Conservation (phyloP, 1,139 yeast species). For the Kodamaea anthophila region DNA sequence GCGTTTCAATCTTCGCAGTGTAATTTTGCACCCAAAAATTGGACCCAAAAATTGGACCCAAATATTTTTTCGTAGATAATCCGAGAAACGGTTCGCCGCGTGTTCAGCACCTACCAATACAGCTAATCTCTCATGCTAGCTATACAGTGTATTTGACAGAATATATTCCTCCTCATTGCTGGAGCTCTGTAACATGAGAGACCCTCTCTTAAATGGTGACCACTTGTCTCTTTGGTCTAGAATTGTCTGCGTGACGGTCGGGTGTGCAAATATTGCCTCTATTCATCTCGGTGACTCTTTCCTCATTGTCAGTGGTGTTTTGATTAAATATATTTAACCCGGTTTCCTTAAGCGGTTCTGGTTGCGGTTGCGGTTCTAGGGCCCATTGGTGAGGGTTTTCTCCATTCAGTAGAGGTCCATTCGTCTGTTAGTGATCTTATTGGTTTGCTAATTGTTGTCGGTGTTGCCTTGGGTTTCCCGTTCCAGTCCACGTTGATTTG, state of each 20-base stretch:
- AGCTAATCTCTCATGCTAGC: too few relatives aligned
- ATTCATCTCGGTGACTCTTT: constrained; percentile 28
- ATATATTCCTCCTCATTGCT: too few relatives aligned
- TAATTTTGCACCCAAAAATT: too few relatives aligned
- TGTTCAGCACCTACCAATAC: too few relatives aligned
- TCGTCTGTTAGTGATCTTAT: constrained; percentile 22
- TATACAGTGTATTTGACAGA: too few relatives aligned
- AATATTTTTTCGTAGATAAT: too few relatives aligned
- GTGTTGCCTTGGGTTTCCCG: constrained; percentile 25
- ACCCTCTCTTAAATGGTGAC: too few relatives aligned
- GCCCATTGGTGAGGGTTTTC: constrained; percentile 31
- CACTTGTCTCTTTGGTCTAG: too few relatives aligned
- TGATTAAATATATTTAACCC: constrained; percentile 26
- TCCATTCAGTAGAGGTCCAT: constrained; percentile 26
- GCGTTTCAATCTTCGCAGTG: too few relatives aligned
- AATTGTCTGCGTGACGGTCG: constrained; percentile 33
- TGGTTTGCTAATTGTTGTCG: constrained; percentile 30
- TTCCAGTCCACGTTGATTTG: constrained; percentile 26
- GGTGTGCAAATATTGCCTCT: constrained; percentile 35
- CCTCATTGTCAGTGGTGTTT: constrained; percentile 22
- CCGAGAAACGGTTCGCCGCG: too few relatives aligned
- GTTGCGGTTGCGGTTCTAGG: constrained; percentile 21
- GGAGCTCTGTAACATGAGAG: too few relatives aligned
- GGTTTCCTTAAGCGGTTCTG: constrained; percentile 25
- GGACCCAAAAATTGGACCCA: too few relatives aligned